These are phyloP conservation scores for Phoma sp. DNA, from an alignment of 2,329 filamentous ascomycete genomes.

Conservation along the genomic window DNA sequence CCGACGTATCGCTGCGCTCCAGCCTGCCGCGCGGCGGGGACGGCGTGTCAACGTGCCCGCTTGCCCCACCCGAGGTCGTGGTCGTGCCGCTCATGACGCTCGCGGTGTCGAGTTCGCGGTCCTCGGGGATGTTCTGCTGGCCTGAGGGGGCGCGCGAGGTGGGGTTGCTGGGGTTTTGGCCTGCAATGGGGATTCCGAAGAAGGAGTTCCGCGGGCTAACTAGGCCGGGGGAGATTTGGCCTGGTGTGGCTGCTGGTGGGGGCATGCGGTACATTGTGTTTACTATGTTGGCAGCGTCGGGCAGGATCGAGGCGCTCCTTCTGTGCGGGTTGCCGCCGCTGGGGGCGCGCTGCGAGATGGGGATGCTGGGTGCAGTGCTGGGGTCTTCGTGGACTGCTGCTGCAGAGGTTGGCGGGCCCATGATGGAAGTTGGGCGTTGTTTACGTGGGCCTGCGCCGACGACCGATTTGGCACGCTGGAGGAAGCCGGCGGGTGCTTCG, in stretches of 20 bases:
- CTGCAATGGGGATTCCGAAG: conserved; percentile 49
- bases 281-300: conserved; percentile 71
- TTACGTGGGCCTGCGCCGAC: conserved; percentile 52
- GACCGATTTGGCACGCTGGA: conserved; percentile 67
- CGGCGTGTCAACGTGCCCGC: conserved; percentile 44
- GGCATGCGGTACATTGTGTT: conserved; percentile 89
- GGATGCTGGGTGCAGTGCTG: conserved; percentile 77
- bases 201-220: conserved; percentile 47
- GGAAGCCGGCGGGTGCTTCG: conserved; percentile 53
- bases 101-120: conserved; percentile 38
- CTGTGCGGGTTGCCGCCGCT: conserved; percentile 48
- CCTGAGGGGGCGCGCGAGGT: conserved; percentile 48
- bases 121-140: conserved; percentile 39
- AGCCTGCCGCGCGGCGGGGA: conserved; percentile 64
- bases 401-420: conserved; percentile 24
- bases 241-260: conserved; percentile 45
- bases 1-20: conserved; percentile 48
- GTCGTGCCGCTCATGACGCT: conserved; percentile 20
- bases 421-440: conserved; percentile 53
- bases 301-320: conserved; percentile 54
- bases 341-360: conserved; percentile 62
- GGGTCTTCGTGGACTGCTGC: conserved; percentile 63
- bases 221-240: conserved; percentile 55
- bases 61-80: conserved; percentile 29
- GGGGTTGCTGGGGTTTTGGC: conserved; percentile 54